A percentile compares a stretch with the other conserved stretches of the same genome.
Conservation (phyloP, 208 protist genomes). For the Leishmania tarentolae region DNA sequence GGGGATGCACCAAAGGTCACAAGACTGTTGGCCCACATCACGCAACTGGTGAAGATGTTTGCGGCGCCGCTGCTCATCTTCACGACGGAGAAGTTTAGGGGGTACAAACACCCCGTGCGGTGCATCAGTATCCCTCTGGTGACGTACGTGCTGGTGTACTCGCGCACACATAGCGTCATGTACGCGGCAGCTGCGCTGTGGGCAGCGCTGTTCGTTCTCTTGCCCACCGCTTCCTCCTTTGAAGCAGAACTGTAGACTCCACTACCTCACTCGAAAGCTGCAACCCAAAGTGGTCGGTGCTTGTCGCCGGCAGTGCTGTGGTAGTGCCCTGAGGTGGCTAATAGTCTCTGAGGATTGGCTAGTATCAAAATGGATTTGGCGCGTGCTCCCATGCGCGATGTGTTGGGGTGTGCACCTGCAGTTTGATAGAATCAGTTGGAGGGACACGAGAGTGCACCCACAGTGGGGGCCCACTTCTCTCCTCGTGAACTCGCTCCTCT, state of each 20-base stretch:
- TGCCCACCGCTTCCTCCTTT: not conserved
- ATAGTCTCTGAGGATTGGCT: not conserved
- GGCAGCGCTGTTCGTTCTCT: not conserved
- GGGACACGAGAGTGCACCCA: not conserved
- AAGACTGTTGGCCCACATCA: slow-evolving; percentile 21
- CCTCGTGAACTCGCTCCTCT: not conserved
- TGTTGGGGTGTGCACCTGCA: too few relatives aligned
- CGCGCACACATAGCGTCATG: slow-evolving; percentile 20
- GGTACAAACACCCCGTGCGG: slow-evolving; percentile 21
- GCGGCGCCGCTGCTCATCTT: slow-evolving; percentile 28
- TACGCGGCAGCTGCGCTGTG: slow-evolving; percentile 15
- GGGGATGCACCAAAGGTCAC: slow-evolving; percentile 20
- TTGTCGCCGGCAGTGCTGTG: not conserved
- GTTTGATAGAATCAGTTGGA: not conserved
- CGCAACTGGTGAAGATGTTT: slow-evolving; percentile 31
- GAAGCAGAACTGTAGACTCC: slow-evolving; percentile 11
- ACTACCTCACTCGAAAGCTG: not conserved
- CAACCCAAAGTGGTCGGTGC: not conserved
- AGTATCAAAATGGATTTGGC: not conserved
- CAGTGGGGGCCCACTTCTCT: not conserved
- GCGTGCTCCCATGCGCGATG: not conserved
- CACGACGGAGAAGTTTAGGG: slow-evolving; percentile 9
- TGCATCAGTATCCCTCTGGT: slow-evolving; percentile 26
- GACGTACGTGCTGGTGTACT: slow-evolving; percentile 26
- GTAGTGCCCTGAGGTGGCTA: not conserved